Base-by-base conservation (phyloP, 1,284 basidiomycete species). In the Macrocystidia cucumis region DNA sequence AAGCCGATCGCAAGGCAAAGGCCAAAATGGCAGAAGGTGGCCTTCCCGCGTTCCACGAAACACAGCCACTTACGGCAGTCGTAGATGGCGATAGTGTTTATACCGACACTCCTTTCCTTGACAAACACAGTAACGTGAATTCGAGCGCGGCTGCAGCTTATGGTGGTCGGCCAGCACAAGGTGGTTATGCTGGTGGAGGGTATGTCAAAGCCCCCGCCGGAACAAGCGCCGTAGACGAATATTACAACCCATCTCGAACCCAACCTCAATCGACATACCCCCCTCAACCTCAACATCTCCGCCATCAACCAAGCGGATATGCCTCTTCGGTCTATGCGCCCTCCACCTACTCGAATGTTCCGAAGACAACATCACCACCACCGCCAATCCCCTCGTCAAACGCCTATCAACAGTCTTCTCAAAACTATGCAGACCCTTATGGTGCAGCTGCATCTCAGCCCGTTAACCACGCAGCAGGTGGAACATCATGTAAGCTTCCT, bases 1-100 rank as follows among this genome's bases (percentile, higher is more conserved):
- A 90, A 52, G 77, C 73, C 4, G 84, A 88, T 44, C 71, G 86
- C 41, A 89, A 88, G 52, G 78, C 78, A 3, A 67, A 67, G 20
- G 77, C 78, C 50, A 70, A 70, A 19, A 59, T 62, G 39, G 60
- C 60, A n/a, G 83, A 86, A 55, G 60, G 63, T 36, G 86, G 85
- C 12, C 56, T 90, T 0, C 84, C 86, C 12, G 72, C 80, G 5
- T 86, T 90, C 60, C 63, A 75, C 28, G 85, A 88, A 52, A 67
- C 63, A 1, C 74, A 78, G 42, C 84, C 85, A 12, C 64, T 87
- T 36, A 76, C 69, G 22, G 72, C 59, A 13, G 61, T 63, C 16
- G 63, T 79, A 4, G 76, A 80, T 14, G 75, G 73, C 5, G 67
- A 78, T 34, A 61, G 67, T 21, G 59, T 75, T 12, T 69, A 70